These are phyloP conservation scores for Pichia sp. DNA, from an alignment of 1,139 yeast genomes.

Conservation along the genomic window DNA sequence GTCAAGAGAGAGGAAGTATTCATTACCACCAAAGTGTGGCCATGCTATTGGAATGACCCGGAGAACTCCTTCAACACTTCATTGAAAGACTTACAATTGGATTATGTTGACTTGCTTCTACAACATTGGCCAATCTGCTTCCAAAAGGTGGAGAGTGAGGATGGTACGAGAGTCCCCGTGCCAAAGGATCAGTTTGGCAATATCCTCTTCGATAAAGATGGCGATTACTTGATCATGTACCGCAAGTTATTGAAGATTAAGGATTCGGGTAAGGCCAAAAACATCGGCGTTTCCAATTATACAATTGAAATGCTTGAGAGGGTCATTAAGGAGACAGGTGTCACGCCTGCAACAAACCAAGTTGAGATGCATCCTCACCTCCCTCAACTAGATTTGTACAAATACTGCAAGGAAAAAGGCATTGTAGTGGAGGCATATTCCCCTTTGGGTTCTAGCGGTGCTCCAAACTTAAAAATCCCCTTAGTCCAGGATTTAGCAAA, in stretches of 20 bases:
- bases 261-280: slow-evolving; percentile 33
- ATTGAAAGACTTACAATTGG: slow-evolving; percentile 48
- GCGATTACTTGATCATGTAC: slow-evolving; percentile 39
- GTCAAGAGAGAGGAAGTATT: slow-evolving; percentile 65
- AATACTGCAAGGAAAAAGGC: slow-evolving; percentile 41
- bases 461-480: slow-evolving; percentile 45
- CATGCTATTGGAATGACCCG: slow-evolving; percentile 17
- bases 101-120: slow-evolving; percentile 71
- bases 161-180: slow-evolving; percentile 13
- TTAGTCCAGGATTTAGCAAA: slow-evolving; percentile 38
- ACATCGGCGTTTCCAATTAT: slow-evolving; percentile 60
- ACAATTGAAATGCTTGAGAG: slow-evolving; percentile 39
- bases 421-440: slow-evolving; percentile 61
- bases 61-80: slow-evolving; percentile 43
- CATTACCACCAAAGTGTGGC: slow-evolving; percentile 78
- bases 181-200: slow-evolving; percentile 18
- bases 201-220: slow-evolving; percentile 14
- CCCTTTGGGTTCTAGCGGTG: slow-evolving; percentile 57
- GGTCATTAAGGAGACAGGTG: slow-evolving; percentile 37
- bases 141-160: slow-evolving; percentile 12
- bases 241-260: slow-evolving; percentile 39
- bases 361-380: slow-evolving; percentile 59
- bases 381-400: slow-evolving; percentile 56
- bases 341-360: slow-evolving; percentile 49
- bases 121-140: slow-evolving; percentile 69